These are phyloP conservation scores for Nitzschia putrida DNA, from an alignment of 108 stramenopile species.

Conservation along the genomic window DNA sequence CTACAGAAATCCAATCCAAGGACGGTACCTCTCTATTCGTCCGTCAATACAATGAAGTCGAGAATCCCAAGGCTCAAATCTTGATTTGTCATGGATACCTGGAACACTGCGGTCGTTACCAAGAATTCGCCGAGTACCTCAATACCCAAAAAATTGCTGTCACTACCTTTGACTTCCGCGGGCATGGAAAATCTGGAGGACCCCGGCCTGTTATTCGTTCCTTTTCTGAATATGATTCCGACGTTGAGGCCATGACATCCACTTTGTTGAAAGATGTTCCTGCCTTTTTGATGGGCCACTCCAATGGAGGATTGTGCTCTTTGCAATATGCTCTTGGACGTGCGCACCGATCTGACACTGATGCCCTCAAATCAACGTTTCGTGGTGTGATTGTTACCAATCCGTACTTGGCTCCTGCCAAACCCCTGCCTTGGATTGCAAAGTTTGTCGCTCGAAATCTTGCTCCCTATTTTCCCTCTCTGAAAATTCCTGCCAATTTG, in stretches of 20 bases:
- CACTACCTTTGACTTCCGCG: conserved; percentile 27
- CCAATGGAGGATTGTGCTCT: conserved; percentile 21
- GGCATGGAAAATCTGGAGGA: conserved; percentile 33
- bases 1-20: conserved; percentile 11
- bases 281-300: conserved; percentile 26
- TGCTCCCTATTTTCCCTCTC: conserved; percentile 8
- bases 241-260: conserved; percentile 21
- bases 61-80: conserved; percentile 23
- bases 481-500: conserved; percentile 21
- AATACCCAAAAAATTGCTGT: conserved; percentile 12
- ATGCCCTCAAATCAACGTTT: neutral
- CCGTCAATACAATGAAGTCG: conserved; percentile 1
- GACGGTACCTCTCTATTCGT: conserved; percentile 29
- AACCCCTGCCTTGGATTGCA: conserved; percentile 5
- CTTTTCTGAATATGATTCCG: conserved; percentile 17
- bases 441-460: neutral
- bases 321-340: conserved; percentile 13
- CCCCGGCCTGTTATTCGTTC: conserved; percentile 11
- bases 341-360: neutral
- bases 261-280: conserved; percentile 1
- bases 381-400: conserved; percentile 21
- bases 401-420: conserved; percentile 19
- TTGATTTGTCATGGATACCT: conserved; percentile 28
- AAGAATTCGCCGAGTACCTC: conserved; percentile 33
- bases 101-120: conserved; percentile 32